Evolutionary conservation across 2,329 filamentous ascomycete species (phyloP), one percentile per base, ranked within the genome.

Genomic region (Diaporthe humulicola): DNA sequence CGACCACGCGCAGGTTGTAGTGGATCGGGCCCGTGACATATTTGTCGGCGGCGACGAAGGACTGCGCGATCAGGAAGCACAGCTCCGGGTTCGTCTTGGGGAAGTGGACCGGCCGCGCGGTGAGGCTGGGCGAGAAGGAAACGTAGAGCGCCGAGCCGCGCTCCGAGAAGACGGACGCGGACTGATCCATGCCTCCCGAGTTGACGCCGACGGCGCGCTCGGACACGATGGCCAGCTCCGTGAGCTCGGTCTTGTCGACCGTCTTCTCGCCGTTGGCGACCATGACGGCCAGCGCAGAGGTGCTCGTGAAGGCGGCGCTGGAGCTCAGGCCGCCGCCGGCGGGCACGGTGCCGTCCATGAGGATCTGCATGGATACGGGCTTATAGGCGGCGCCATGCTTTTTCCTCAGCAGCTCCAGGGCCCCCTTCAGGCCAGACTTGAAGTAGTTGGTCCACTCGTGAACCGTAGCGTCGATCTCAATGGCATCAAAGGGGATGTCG

Each of bases 401-500:
- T 84, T 92, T 91, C 81, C 91, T 89, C 77, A 99, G 86, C 75
- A 98, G 88, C 79, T 94, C 90, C 73, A 98, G 85, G 0, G 96
- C 96, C 40, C 96, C 97, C 48, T 91, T 88, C 67, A 98, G 87
- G 0, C 97, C 97, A 71, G 95, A 94, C 86, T 97, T 97, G 90
- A 99, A 98, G 88, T 99, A 99, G 83, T 98, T 99, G 74, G 95
- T 94, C 97, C 97, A 99, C 85, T 98, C 95, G 78, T 97, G 94
- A 78, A 93, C 90, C 25, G 91, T 92, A 10, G 95, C 90, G 83
- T 98, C 95, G 79, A 99, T 98, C 30, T 93, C 90, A n/a, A 96
- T 89, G 15, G 88, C 87, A 76, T 89, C 87, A 40, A 85, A 81
- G 2, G 93, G 90, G 12, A 98, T 89, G 60, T 91, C 88, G 82